Conservation (phyloP, 1,139 yeast species). For the Nematodospora anomalae region DNA sequence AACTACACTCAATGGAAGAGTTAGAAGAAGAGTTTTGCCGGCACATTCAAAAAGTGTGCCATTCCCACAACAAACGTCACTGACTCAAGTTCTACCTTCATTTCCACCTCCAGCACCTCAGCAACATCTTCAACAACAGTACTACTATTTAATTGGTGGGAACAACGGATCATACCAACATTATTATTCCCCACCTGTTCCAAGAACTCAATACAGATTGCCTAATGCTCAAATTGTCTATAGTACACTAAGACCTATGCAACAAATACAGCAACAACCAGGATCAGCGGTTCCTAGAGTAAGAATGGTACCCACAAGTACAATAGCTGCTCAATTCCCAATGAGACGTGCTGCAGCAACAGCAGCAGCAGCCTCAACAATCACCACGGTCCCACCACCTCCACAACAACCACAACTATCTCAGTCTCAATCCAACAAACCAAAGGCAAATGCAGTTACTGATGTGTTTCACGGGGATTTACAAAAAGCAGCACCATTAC, state of each 20-base stretch:
- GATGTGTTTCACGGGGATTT: constrained; percentile 54
- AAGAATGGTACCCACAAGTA: constrained; percentile 12
- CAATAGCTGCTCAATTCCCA: constrained; percentile 11
- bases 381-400: constrained; percentile 3
- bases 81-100: constrained; percentile 3
- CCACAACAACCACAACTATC: constrained; percentile 3
- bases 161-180: constrained; percentile 8
- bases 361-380: constrained; percentile 7
- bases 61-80: constrained; percentile 6
- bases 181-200: constrained; percentile 8
- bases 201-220: constrained; percentile 9
- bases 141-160: constrained; percentile 7
- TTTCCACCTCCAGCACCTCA: constrained; percentile 5
- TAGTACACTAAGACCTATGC: constrained; percentile 9
- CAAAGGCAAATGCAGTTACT: constrained; percentile 26
- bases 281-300: constrained; percentile 8
- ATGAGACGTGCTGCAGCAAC: constrained; percentile 4
- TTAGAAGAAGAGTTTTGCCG: constrained; percentile 10
- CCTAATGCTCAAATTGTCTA: constrained; percentile 14
- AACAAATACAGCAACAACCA: constrained; percentile 8
- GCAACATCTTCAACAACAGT: constrained; percentile 7
- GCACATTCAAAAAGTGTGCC: constrained; percentile 4
- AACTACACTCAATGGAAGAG: constrained; percentile 11
- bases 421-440: not conserved
- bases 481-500: constrained; percentile 49